phyloP scores from a whole-genome alignment of 2,329 filamentous ascomycete species.

The Onygenales sp. region DNA sequence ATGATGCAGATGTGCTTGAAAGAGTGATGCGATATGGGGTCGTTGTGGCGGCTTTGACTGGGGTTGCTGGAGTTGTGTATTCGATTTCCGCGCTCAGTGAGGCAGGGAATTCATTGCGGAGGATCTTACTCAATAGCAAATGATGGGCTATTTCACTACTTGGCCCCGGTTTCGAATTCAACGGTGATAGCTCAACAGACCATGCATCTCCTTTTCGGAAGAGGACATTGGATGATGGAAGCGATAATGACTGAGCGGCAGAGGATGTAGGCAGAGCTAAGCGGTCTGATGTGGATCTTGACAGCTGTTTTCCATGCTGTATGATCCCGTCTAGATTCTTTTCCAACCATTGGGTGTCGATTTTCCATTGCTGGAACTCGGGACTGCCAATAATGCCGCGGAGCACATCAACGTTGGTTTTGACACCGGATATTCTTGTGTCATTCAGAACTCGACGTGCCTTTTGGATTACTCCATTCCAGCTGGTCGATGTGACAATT shows the following conservation, averaged over 20 bases:
- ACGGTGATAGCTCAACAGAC: conserved; percentile 40
- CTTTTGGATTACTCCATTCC: conserved; percentile 45
- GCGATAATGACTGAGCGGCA: conserved; percentile 9
- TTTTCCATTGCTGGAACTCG: conserved; percentile 40
- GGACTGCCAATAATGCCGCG: conserved; percentile 43
- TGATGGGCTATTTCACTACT: conserved; percentile 35
- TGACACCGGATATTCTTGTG: conserved; percentile 46
- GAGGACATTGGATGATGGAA: conserved; percentile 23
- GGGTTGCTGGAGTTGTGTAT: conserved; percentile 32
- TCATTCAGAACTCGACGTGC: conserved; percentile 47
- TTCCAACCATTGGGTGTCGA: conserved; percentile 52
- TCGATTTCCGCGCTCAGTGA: conserved; percentile 45
- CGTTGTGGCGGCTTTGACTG: conserved; percentile 11
- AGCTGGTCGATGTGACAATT: conserved; percentile 46
- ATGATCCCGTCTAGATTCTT: conserved; percentile 35
- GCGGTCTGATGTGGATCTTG: conserved; percentile 13
- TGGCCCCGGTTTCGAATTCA: conserved; percentile 12
- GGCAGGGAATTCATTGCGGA: conserved; percentile 52
- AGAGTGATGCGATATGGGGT: conserved; percentile 38
- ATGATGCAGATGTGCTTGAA: conserved; percentile 37
- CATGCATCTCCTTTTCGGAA: conserved; percentile 53
- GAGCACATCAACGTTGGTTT: conserved; percentile 49
- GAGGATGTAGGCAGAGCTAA: conserved; percentile 20
- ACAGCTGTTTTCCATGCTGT: conserved; percentile 20
- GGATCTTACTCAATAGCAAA: conserved; percentile 44